phyloP scores from a whole-genome alignment of 768 basidiomycete genomes.

The Termitomyces sp. region DNA sequence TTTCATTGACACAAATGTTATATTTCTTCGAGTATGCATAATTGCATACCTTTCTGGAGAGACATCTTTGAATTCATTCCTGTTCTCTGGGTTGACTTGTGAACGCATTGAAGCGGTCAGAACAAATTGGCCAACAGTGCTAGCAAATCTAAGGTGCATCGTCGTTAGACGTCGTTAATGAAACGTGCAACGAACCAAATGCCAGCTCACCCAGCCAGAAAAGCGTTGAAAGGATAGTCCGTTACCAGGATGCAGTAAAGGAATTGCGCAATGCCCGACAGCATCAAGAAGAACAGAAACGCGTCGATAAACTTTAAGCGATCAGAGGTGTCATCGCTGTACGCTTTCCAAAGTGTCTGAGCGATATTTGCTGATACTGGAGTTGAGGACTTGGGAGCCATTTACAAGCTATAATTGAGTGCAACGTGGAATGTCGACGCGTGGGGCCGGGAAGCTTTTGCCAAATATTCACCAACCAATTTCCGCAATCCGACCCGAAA shows the following conservation, averaged over 20 bases:
- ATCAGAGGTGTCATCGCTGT: constrained; percentile 70
- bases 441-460: constrained; percentile 21
- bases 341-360: constrained; percentile 67
- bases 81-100: constrained; percentile 88
- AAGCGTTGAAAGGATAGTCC: constrained; percentile 96
- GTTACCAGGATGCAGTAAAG: constrained; percentile 87
- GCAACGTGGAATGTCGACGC: constrained; percentile 29
- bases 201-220: constrained; percentile 80
- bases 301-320: constrained; percentile 92
- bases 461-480: constrained; percentile 26
- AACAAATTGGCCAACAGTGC: constrained; percentile 96
- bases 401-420: constrained; percentile 12
- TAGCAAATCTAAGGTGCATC: constrained; percentile 66
- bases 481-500: not conserved
- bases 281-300: constrained; percentile 88
- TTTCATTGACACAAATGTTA: constrained; percentile 1
- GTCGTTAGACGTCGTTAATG: not conserved
- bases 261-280: constrained; percentile 89
- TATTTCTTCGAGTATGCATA: not conserved
- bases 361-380: constrained; percentile 35
- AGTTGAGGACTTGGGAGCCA: constrained; percentile 31
- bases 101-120: constrained; percentile 86
- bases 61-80: constrained; percentile 78
- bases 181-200: not conserved
- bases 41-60: constrained; percentile 83